Evolutionary conservation across 768 basidiomycete genomes (phyloP).

Genomic region (Pulveroboletus sp.): DNA sequence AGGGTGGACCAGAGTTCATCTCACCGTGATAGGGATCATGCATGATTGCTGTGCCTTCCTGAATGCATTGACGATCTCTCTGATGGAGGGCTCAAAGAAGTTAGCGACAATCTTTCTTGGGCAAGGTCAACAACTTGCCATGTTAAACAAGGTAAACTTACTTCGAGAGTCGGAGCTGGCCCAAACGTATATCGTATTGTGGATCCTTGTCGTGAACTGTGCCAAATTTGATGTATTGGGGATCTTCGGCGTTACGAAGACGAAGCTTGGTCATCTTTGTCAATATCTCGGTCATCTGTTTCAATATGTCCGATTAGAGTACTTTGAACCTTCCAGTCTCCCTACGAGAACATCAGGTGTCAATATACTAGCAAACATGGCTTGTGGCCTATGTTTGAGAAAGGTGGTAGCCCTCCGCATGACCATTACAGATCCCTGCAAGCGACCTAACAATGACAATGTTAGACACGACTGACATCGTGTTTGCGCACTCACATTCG

Average conservation of each 20-base stretch:
- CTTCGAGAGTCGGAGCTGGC: constrained; percentile 39
- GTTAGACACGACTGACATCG: background rate
- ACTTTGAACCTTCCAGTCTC: constrained; percentile 32
- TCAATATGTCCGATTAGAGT: constrained; percentile 33
- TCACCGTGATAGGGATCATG: constrained; percentile 31
- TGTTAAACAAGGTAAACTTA: constrained; percentile 7
- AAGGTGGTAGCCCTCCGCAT: too few relatives aligned
- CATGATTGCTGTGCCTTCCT: constrained; percentile 30
- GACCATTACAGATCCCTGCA: too few relatives aligned
- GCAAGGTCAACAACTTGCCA: background rate
- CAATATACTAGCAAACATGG: background rate
- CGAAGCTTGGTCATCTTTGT: constrained; percentile 41
- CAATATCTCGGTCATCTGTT: too few relatives aligned
- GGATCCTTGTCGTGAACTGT: constrained; percentile 38
- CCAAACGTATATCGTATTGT: too few relatives aligned
- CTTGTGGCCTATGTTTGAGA: constrained; percentile 21
- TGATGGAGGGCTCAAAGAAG: too few relatives aligned
- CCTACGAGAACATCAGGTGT: constrained; percentile 14
- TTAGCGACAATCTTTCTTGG: constrained; percentile 36
- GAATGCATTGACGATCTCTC: constrained; percentile 43
- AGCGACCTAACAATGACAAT: constrained; percentile 31
- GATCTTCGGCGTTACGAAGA: constrained; percentile 39
- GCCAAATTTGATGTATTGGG: constrained; percentile 42
- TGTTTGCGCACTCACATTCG: constrained; percentile 27
- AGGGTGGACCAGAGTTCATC: constrained; percentile 1